These are phyloP conservation scores for Sporothrix phasma DNA, from an alignment of 2,329 filamentous ascomycete genomes.

Conservation along the genomic window DNA sequence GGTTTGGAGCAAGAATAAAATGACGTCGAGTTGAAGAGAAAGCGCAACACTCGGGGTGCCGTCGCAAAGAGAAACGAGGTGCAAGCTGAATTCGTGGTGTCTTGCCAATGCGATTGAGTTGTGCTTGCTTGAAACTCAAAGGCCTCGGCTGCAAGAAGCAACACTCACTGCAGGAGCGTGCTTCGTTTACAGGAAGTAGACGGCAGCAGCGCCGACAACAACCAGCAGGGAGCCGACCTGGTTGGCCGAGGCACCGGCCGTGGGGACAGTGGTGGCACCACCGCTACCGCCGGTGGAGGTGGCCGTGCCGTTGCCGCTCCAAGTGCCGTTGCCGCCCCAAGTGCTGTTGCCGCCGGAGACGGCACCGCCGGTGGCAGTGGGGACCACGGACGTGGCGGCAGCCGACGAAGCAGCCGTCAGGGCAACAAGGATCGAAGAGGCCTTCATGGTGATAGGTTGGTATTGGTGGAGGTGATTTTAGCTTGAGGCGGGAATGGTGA, in stretches of 20 bases:
- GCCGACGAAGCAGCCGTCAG: background rate
- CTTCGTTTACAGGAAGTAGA: constrained; percentile 32
- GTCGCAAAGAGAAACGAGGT: background rate
- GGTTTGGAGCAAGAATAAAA: background rate
- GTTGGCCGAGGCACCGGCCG: constrained; percentile 24
- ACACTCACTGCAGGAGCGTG: background rate
- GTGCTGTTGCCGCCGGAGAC: constrained; percentile 1
- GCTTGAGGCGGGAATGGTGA: background rate
- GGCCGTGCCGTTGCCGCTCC: background rate
- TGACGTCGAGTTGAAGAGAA: background rate
- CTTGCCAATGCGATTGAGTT: background rate
- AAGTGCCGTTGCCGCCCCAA: background rate
- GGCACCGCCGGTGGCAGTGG: background rate
- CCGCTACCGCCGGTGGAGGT: background rate
- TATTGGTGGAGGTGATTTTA: background rate
- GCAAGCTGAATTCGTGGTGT: background rate
- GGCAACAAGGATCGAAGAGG: constrained; percentile 10
- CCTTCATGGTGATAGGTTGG: constrained; percentile 10
- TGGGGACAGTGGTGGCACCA: constrained; percentile 17
- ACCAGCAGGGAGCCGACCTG: constrained; percentile 28
- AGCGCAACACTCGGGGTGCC: background rate
- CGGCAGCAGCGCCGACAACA: constrained; percentile 31
- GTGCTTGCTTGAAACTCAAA: background rate
- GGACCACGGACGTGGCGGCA: background rate
- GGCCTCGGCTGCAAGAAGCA: background rate